Evolutionary conservation across 1,284 basidiomycete genomes (phyloP).

Genomic region (Ustilago vetiveriae): DNA sequence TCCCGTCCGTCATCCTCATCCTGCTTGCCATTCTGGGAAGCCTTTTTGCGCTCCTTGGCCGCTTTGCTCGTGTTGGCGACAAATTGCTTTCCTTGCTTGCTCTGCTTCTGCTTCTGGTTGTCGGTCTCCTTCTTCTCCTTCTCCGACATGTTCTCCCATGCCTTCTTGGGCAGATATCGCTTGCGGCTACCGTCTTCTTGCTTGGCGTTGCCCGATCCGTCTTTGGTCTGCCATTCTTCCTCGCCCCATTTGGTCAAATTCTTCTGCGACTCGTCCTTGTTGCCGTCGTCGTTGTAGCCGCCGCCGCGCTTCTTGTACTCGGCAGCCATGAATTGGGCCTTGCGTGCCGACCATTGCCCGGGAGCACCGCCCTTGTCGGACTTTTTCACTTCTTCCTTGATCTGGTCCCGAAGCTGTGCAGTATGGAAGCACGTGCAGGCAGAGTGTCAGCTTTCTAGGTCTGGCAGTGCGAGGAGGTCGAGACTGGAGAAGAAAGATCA

Average conservation of each 20-base stretch:
- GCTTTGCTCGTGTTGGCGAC: conserved; percentile 36
- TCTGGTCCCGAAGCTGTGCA: conserved; percentile 24
- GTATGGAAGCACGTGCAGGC: not conserved
- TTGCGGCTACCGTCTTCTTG: conserved; percentile 35
- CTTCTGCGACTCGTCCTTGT: conserved; percentile 45
- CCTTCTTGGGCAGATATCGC: conserved; percentile 45
- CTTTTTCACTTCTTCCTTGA: conserved; percentile 38
- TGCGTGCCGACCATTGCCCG: conserved; percentile 43
- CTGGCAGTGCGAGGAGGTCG: too few relatives aligned
- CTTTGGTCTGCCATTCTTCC: conserved; percentile 48
- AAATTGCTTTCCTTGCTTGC: conserved; percentile 41
- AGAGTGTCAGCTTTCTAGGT: not conserved
- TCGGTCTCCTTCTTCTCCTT: conserved; percentile 43
- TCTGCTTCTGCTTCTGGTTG: conserved; percentile 39
- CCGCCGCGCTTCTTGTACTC: conserved; percentile 48
- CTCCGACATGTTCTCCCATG: conserved; percentile 49
- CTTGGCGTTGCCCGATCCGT: conserved; percentile 40
- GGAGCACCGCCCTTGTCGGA: conserved; percentile 44
- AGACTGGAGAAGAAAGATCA: not conserved
- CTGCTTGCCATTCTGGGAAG: conserved; percentile 7
- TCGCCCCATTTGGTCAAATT: conserved; percentile 41
- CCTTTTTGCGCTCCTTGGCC: conserved; percentile 31
- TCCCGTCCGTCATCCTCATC: conserved; percentile 8
- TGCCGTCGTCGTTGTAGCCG: conserved; percentile 37
- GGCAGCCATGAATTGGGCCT: conserved; percentile 39